These are phyloP conservation scores for Fraxinus latifolia DNA, from an alignment of 305 asterid species.

Conservation along the genomic window DNA sequence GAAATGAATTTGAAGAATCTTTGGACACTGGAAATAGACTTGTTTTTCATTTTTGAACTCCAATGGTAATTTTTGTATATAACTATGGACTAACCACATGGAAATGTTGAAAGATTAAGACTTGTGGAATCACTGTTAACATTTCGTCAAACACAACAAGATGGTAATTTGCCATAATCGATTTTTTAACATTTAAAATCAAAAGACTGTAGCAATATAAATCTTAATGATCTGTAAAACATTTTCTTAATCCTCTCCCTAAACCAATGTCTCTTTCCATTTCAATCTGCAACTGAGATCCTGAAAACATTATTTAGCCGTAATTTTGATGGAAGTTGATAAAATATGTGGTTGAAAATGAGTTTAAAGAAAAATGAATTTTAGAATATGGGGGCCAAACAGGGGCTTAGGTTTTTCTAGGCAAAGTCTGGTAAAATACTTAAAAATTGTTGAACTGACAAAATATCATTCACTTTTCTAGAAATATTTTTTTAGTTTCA, in stretches of 20 bases:
- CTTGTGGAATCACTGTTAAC: background rate
- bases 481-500: background rate
- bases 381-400: background rate
- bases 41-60: background rate
- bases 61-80: background rate
- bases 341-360: background rate
- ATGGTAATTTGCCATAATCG: background rate
- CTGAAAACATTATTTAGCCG: background rate
- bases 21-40: background rate
- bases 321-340: background rate
- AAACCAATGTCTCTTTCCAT: constrained; percentile 6
- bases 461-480: background rate
- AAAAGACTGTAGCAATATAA: background rate
- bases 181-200: background rate
- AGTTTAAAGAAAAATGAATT: background rate
- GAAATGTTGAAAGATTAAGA: constrained; percentile 3
- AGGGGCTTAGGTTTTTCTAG: background rate
- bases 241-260: background rate
- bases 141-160: background rate
- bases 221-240: background rate
- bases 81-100: background rate
- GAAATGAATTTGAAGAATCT: background rate
- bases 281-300: constrained; percentile 5
- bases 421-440: background rate
- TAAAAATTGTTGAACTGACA: background rate